Evolutionary conservation across 2,329 filamentous ascomycete species (phyloP).

Genomic region (Colletotrichum sp.): DNA sequence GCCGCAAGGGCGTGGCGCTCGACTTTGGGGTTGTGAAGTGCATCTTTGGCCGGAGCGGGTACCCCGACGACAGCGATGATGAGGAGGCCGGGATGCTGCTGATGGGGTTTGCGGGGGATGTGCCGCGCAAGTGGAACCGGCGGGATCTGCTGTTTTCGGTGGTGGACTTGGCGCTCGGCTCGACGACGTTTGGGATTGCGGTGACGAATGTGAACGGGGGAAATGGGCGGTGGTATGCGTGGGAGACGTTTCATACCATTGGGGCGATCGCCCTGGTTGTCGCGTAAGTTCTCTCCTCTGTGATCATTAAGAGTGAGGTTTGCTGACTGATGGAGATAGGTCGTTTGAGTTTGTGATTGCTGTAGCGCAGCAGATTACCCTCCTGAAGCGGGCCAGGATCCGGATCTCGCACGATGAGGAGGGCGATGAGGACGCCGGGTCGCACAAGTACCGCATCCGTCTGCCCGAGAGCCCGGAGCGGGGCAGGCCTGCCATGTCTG

Average conservation of each 20-base stretch:
- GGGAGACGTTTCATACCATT: background rate
- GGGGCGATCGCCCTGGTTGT: background rate
- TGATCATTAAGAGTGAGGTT: too few species aligned
- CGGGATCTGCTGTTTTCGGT: background rate
- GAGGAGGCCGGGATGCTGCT: background rate
- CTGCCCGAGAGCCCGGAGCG: slow-evolving; percentile 8
- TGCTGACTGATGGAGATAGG: background rate
- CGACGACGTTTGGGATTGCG: background rate
- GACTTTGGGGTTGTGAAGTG: slow-evolving; percentile 7
- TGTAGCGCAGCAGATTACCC: background rate
- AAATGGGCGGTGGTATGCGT: background rate
- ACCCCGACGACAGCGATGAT: background rate
- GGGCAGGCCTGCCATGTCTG: background rate
- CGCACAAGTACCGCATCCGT: slow-evolving; percentile 15
- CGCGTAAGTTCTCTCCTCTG: background rate
- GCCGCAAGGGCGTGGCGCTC: background rate
- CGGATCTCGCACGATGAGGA: background rate
- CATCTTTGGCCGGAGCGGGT: background rate
- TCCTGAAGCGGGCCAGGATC: slow-evolving; percentile 10
- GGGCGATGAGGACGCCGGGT: background rate
- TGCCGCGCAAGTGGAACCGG: background rate
- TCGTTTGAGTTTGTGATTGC: background rate
- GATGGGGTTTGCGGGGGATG: background rate
- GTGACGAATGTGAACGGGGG: background rate
- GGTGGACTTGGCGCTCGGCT: background rate